A percentile compares a stretch with the other conserved stretches of the same genome.
Evolutionary conservation across 1,139 yeast genomes (phyloP).

Genomic region (Diutina mesorugosa): DNA sequence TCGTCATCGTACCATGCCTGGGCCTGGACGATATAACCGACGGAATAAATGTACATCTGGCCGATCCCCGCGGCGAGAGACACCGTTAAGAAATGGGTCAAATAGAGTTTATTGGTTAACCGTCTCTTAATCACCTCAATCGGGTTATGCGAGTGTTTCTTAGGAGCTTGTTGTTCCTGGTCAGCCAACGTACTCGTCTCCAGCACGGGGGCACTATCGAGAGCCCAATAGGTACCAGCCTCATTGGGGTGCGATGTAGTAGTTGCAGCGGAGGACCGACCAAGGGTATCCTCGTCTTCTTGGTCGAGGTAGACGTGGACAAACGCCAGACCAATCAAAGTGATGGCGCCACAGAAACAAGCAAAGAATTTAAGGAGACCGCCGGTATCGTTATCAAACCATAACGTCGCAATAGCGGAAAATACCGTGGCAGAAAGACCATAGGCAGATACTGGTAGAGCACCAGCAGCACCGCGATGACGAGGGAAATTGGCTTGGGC

Average conservation of each 20-base stretch:
- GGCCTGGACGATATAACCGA: constrained; percentile 61
- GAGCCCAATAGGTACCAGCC: background rate
- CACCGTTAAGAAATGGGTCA: constrained; percentile 35
- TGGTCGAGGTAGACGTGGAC: constrained; percentile 18
- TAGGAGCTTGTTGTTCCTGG: constrained; percentile 4
- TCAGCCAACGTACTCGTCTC: constrained; percentile 1
- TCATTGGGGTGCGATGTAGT: background rate
- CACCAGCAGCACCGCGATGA: constrained; percentile 59
- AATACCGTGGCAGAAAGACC: constrained; percentile 38
- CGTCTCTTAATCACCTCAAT: constrained; percentile 10
- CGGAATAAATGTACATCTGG: constrained; percentile 64
- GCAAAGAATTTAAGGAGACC: constrained; percentile 25
- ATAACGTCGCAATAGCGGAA: constrained; percentile 30
- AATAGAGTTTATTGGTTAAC: constrained; percentile 14
- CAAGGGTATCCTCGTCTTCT: background rate
- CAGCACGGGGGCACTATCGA: background rate
- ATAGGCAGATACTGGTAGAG: constrained; percentile 45
- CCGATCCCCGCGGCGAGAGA: constrained; percentile 63
- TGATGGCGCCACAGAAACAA: constrained; percentile 21
- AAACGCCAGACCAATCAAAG: constrained; percentile 26
- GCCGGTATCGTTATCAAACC: constrained; percentile 31
- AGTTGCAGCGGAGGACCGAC: too few species aligned
- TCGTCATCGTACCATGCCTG: constrained; percentile 10
- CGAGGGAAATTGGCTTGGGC: constrained; percentile 60
- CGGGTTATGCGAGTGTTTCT: constrained; percentile 3